Evolutionary conservation across 1,284 basidiomycete species (phyloP).

Genomic region (Fomitopsis schrenkii): DNA sequence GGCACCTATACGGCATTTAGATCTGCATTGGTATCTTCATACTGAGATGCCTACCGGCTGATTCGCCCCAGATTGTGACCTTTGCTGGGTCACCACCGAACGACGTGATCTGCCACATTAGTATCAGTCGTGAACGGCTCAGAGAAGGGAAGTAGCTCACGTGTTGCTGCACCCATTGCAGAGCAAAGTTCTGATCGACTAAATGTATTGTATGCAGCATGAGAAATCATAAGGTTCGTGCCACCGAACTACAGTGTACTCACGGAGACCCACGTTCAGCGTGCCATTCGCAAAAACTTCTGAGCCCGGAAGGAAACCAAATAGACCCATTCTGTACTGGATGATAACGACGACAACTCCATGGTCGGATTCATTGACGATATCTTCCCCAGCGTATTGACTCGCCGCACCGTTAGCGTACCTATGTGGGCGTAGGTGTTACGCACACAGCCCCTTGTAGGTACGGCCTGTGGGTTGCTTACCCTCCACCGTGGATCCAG

Average conservation of each 20-base stretch:
- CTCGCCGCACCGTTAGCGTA: neutral
- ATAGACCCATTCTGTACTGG: neutral
- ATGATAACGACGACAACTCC: neutral
- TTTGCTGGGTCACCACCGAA: neutral
- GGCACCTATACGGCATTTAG: neutral
- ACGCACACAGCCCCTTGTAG: neutral
- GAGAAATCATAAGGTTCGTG: no score
- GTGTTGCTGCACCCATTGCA: neutral
- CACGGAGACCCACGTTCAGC: neutral
- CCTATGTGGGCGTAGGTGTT: neutral
- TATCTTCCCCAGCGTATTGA: neutral
- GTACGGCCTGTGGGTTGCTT: no score
- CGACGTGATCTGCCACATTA: neutral
- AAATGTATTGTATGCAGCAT: no score
- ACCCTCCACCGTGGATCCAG: neutral
- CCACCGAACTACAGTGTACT: neutral
- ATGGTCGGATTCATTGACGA: neutral
- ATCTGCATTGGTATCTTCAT: no score
- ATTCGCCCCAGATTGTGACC: neutral
- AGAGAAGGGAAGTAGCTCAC: neutral
- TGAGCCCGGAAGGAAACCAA: neutral
- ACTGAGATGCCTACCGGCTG: neutral
- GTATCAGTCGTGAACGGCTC: neutral
- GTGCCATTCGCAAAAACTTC: neutral
- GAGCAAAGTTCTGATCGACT: neutral